Conservation (phyloP, 441 rosid species). For the Brassica hybrid region DNA sequence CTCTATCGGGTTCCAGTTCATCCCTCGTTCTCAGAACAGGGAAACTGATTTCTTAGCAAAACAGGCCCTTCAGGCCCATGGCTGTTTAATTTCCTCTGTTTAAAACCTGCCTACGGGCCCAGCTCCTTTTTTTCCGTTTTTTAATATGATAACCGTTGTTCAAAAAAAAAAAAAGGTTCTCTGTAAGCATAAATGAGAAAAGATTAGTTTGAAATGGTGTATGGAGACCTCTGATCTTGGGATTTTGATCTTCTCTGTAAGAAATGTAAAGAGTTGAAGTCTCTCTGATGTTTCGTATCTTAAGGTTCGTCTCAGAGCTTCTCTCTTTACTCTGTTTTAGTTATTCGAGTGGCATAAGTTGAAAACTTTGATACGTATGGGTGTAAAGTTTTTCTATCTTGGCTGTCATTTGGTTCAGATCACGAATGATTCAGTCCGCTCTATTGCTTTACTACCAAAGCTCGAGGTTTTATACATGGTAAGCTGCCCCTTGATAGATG, state of each 20-base stretch:
- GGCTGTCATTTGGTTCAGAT: conserved; percentile 59
- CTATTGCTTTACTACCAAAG: conserved; percentile 64
- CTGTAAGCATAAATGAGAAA: too few relatives aligned
- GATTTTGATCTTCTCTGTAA: conserved; percentile 82
- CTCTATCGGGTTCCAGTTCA: too few relatives aligned
- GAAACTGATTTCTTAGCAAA: too few relatives aligned
- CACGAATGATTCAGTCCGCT: conserved; percentile 67
- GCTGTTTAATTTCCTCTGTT: too few relatives aligned
- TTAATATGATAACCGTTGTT: too few relatives aligned
- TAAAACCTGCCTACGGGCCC: too few relatives aligned
- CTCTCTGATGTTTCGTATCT: conserved; percentile 83
- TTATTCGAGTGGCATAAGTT: too few relatives aligned
- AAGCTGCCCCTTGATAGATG: conserved; percentile 67
- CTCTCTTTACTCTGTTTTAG: neutral
- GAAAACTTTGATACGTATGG: too few relatives aligned
- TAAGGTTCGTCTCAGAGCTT: conserved; percentile 56
- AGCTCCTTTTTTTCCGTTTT: too few relatives aligned
- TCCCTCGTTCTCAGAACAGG: too few relatives aligned
- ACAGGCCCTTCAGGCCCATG: too few relatives aligned
- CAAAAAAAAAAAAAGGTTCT: too few relatives aligned
- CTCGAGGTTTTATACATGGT: conserved; percentile 71
- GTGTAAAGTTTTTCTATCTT: conserved; percentile 12
- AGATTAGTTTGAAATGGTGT: conserved; percentile 91
- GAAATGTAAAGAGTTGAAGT: conserved; percentile 63
- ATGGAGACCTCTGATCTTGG: conserved; percentile 86